phyloP scores from a whole-genome alignment of 1,139 yeast species.

The Candida sojae region DNA sequence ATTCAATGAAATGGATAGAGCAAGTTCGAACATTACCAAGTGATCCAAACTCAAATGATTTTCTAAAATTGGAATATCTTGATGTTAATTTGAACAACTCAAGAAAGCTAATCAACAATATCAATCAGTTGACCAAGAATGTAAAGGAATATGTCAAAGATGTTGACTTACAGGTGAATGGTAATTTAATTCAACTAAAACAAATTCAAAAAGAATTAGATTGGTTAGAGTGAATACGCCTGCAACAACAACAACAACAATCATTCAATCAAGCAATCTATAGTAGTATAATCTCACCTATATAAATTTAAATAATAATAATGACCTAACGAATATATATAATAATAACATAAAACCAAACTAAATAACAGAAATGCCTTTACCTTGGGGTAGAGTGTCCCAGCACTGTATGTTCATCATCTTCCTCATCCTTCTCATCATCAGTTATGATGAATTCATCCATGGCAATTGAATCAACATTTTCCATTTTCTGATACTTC shows the following conservation, averaged over 20 bases:
- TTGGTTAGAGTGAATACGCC: constrained; percentile 24
- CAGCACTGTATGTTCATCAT: neutral
- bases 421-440: constrained; percentile 20
- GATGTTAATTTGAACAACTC: constrained; percentile 48
- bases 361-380: neutral
- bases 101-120: constrained; percentile 36
- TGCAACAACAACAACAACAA: neutral
- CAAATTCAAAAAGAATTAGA: constrained; percentile 26
- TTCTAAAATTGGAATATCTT: constrained; percentile 44
- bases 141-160: constrained; percentile 21
- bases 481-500: constrained; percentile 14
- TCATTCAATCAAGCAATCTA: no score
- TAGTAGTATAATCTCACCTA: neutral
- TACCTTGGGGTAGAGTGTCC: neutral
- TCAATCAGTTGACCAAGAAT: constrained; percentile 25
- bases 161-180: constrained; percentile 26
- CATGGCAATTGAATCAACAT: constrained; percentile 21
- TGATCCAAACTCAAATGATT: constrained; percentile 37
- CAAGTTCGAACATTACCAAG: constrained; percentile 43
- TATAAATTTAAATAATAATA: constrained; percentile 1
- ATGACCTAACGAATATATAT: neutral
- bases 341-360: neutral
- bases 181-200: constrained; percentile 28
- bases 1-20: constrained; percentile 30
- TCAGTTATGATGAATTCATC: constrained; percentile 28